Percentiles rank a stretch among this genome's conserved stretches.
Evolutionary conservation across 2,329 filamentous ascomycete species (phyloP).

Genomic region (Emericellopsis atlantica): DNA sequence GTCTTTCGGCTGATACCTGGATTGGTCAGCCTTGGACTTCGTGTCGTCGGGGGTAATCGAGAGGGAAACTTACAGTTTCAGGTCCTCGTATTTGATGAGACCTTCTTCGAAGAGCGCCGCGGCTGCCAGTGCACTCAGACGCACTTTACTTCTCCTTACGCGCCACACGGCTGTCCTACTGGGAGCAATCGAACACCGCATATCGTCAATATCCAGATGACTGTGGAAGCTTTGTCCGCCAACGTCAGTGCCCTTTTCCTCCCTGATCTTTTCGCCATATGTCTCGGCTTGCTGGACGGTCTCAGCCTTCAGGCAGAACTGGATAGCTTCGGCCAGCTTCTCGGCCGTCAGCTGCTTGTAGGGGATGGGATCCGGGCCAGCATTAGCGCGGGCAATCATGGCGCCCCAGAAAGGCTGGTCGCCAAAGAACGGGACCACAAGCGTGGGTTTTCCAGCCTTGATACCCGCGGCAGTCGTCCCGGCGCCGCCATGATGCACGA

Average conservation of each 20-base stretch:
- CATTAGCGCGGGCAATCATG: conserved; percentile 61
- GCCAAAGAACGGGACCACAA: conserved; percentile 78
- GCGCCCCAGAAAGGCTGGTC: conserved; percentile 77
- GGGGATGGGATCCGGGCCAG: conserved; percentile 58
- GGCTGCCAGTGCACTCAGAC: conserved; percentile 61
- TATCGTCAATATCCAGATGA: conserved; percentile 51
- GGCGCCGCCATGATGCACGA: conserved; percentile 80
- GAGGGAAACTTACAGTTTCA: conserved; percentile 50
- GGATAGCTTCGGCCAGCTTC: conserved; percentile 53
- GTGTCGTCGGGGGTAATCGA: neutral
- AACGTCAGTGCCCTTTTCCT: conserved; percentile 50
- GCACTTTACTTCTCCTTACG: conserved; percentile 52
- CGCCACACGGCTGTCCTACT: conserved; percentile 63
- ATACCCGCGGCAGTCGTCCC: conserved; percentile 85
- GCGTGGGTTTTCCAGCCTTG: conserved; percentile 63
- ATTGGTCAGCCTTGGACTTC: neutral
- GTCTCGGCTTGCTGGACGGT: conserved; percentile 42
- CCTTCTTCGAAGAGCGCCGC: conserved; percentile 53
- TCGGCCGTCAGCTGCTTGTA: conserved; percentile 55
- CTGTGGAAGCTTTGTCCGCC: conserved; percentile 59
- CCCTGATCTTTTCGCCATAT: conserved; percentile 51
- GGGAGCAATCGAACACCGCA: conserved; percentile 60
- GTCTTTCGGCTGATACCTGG: conserved; percentile 41
- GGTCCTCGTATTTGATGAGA: conserved; percentile 52
- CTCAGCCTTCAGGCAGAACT: conserved; percentile 43